These are phyloP conservation scores for Nemania abortiva DNA, from an alignment of 2,329 filamentous ascomycete species.

Conservation along the genomic window DNA sequence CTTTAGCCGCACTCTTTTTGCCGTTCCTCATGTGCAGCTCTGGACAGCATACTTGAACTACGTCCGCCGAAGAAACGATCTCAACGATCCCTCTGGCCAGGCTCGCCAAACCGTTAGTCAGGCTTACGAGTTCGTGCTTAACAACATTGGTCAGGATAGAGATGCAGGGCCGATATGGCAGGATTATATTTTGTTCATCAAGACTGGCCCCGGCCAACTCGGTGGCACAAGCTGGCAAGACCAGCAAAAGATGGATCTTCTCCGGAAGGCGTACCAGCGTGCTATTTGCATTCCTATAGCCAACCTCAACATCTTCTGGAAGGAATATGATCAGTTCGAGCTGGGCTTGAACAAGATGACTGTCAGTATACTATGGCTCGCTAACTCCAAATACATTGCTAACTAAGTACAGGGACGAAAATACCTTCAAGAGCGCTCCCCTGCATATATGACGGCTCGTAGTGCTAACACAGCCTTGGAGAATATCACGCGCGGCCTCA, in stretches of 20 bases:
- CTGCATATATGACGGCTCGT: conserved; percentile 95
- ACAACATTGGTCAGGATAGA: conserved; percentile 90
- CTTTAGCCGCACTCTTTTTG: conserved; percentile 82
- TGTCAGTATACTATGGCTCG: conserved; percentile 61
- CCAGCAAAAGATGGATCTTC: conserved; percentile 94
- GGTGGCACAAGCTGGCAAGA: conserved; percentile 95
- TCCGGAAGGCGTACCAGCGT: conserved; percentile 92
- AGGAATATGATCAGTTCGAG: conserved; percentile 97
- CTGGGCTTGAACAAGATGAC: conserved; percentile 93
- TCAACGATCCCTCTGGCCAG: conserved; percentile 82
- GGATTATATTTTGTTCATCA: conserved; percentile 95
- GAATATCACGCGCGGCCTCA: conserved; percentile 82
- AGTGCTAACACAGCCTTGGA: conserved; percentile 91
- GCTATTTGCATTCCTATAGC: conserved; percentile 89
- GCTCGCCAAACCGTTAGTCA: conserved; percentile 84
- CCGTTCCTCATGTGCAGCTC: conserved; percentile 84
- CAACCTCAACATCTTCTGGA: conserved; percentile 88
- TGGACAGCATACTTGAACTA: conserved; percentile 97
- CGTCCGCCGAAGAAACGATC: conserved; percentile 88
- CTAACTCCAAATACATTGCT: conserved; percentile 34
- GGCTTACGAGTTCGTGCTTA: conserved; percentile 92
- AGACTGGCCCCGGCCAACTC: conserved; percentile 84
- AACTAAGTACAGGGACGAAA: conserved; percentile 79
- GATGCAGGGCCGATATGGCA: conserved; percentile 92
- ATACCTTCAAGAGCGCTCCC: conserved; percentile 91